Evolutionary conservation across 805 yeast species (phyloP).

Genomic region (Candida nemodendra): DNA sequence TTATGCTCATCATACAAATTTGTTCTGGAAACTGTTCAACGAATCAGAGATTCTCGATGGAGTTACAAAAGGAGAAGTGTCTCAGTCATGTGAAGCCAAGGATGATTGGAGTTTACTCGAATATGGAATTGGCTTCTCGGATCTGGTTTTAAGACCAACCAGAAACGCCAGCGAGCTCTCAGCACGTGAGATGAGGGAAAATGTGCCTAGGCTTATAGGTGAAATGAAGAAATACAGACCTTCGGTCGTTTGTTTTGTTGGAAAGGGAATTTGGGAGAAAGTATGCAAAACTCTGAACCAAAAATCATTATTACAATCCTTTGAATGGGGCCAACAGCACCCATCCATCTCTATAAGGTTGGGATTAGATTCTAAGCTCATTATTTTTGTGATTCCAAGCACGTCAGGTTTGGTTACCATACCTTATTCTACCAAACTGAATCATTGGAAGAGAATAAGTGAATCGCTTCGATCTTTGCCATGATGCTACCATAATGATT

Average conservation of each 20-base stretch:
- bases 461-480: too few relatives aligned
- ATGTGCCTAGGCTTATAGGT: conserved; percentile 50
- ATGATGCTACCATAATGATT: too few relatives aligned
- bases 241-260: conserved; percentile 54
- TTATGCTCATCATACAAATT: conserved; percentile 68
- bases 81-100: conserved; percentile 8
- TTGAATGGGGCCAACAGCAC: conserved; percentile 54
- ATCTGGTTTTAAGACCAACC: conserved; percentile 65
- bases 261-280: conserved; percentile 74
- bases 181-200: conserved; percentile 48
- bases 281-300: conserved; percentile 40
- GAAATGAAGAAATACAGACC: conserved; percentile 44
- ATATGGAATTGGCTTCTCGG: conserved; percentile 66
- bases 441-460: conserved; percentile 46
- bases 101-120: conserved; percentile 32
- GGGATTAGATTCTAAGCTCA: conserved; percentile 24
- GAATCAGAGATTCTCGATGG: conserved; percentile 45
- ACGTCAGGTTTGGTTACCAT: conserved; percentile 71
- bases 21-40: conserved; percentile 65
- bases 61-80: conserved; percentile 4
- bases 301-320: conserved; percentile 32
- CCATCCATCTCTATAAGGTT: conserved; percentile 12
- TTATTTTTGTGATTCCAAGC: conserved; percentile 62
- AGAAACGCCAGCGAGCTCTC: conserved; percentile 54
- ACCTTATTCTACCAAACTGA: conserved; percentile 43